Evolutionary conservation across 164 flowering plant genomes (phyloP).

Genomic region (Warburgia ugandensis): DNA sequence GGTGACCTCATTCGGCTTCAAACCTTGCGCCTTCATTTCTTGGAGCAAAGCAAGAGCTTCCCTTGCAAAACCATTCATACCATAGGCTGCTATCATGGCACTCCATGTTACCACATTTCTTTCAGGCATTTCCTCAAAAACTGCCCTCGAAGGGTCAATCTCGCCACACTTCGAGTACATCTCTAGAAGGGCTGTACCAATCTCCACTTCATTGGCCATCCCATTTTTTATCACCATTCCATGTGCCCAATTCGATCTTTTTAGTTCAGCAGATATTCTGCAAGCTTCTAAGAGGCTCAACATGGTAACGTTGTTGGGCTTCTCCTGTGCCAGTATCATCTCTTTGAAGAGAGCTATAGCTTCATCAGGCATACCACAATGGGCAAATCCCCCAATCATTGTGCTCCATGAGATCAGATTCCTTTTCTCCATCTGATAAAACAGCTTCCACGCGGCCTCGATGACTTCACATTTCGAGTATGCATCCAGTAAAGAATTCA

Average conservation of each 20-base stretch:
- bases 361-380: conserved; percentile 59
- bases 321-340: conserved; percentile 34
- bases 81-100: conserved; percentile 71
- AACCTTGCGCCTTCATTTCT: conserved; percentile 42
- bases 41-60: conserved; percentile 48
- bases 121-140: conserved; percentile 43
- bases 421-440: conserved; percentile 27
- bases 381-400: conserved; percentile 62
- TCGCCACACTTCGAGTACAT: conserved; percentile 83
- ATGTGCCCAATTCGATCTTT: conserved; percentile 56
- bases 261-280: conserved; percentile 45
- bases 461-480: conserved; percentile 52
- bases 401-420: conserved; percentile 72
- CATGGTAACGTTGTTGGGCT: conserved; percentile 45
- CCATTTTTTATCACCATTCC: conserved; percentile 57
- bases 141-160: conserved; percentile 44
- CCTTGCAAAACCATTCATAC: conserved; percentile 50
- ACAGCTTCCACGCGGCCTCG: conserved; percentile 43
- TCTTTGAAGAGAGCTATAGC: conserved; percentile 48
- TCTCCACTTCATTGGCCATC: conserved; percentile 37
- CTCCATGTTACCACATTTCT: conserved; percentile 67
- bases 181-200: conserved; percentile 69
- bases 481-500: conserved; percentile 55
- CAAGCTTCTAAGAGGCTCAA: conserved; percentile 68
- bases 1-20: conserved; percentile 60